Base-by-base conservation (phyloP, 306 rosid genomes). In the Cicer chorassanicum region DNA sequence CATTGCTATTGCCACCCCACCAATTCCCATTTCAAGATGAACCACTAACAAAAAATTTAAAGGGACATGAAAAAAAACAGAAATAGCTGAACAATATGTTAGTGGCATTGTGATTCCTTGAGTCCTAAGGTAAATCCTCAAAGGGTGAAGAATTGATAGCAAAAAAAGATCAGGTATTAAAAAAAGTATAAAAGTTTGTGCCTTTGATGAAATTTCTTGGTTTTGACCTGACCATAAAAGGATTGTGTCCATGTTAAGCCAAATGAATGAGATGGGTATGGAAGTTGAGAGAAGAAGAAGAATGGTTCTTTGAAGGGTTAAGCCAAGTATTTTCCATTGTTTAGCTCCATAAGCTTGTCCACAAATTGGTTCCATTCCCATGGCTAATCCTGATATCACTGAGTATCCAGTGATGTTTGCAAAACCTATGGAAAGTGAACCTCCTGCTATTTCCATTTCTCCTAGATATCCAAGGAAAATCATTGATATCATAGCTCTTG, bases 391-490 rank as follows among this genome's bases (percentile, higher is more conserved):
- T 11, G 99, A 95, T 69, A 95, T 90, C 4, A 95, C 92, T 63
- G 99, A 95, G 93, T 95, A 95, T 51, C 99, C 99, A n/a, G 98
- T 95, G 89, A 95, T 95, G 82, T 95, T 95, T 36, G 99, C 99
- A 53, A 95, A 90, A 2, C 99, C 98, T 29, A 95, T 92, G 0
- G 98, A 85, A 45, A 95, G 99, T 7, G 99, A 92, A 2, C 99
- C 99, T 11, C 92, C 99, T 1, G 99, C 98, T 1, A 95, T 96
- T 57, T 95, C 93, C 68, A 89, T 89, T 78, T 95, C 99, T 0
- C 99, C 99, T 10, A 95, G 98, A 19, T 92, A 85, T 6, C 99
- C 98, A 11, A 95, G 90, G 76, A 95, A 95, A 66, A 95, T 87
- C 99, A 95, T 92, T 50, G 99, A 95, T 78, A 95, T 95, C 99